Conservation (phyloP, 345 rosid species). For the Lumnitzera racemosa region DNA sequence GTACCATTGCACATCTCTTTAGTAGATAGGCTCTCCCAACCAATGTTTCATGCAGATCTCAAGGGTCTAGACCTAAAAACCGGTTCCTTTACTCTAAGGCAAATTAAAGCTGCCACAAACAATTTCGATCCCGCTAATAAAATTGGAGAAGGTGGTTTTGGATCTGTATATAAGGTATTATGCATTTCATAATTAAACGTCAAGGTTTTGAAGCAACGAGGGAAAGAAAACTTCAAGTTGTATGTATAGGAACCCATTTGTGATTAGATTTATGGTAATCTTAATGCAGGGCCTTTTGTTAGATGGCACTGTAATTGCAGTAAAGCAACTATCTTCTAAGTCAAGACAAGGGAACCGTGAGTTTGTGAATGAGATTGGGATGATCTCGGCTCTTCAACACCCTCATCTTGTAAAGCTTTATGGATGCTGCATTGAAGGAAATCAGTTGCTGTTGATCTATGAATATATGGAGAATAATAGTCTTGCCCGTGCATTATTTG, state of each 20-base stretch:
- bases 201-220: no score
- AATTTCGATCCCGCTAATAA: conserved; percentile 13
- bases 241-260: not conserved
- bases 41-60: conserved; percentile 5
- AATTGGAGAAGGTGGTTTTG: conserved; percentile 26
- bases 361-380: conserved; percentile 20
- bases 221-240: not conserved
- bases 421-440: conserved; percentile 23
- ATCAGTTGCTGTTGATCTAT: conserved; percentile 16
- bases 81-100: conserved; percentile 15
- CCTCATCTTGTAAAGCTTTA: conserved; percentile 19
- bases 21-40: not conserved
- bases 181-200: not conserved
- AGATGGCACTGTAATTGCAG: conserved; percentile 20
- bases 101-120: conserved; percentile 18
- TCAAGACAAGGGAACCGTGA: conserved; percentile 47
- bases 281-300: conserved; percentile 11
- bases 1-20: not conserved
- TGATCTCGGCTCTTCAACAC: conserved; percentile 19
- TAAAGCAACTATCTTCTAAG: conserved; percentile 62
- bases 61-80: conserved; percentile 13
- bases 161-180: conserved; percentile 17
- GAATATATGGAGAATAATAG: conserved; percentile 24
- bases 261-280: no score
- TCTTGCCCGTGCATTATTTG: conserved; percentile 16